A percentile compares a stretch with the other conserved stretches of the same genome.
Conservation (phyloP, 306 rosid species). For the Ormosia semicastrata region DNA sequence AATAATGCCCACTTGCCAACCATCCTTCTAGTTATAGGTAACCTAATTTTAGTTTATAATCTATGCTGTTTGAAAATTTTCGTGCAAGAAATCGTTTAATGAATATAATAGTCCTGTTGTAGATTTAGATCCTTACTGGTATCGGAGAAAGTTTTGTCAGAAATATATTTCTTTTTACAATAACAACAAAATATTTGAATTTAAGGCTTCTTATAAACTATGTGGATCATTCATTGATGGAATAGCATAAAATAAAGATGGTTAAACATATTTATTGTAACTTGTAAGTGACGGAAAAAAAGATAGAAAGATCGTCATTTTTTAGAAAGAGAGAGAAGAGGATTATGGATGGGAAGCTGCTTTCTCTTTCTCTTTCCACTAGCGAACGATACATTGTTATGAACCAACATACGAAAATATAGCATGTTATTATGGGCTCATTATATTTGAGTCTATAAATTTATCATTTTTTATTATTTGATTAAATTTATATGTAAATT, state of each 20-base stretch:
- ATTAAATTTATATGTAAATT: too few species aligned
- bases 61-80: neutral
- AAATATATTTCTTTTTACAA: neutral
- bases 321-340: neutral
- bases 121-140: neutral
- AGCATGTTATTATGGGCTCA: too few species aligned
- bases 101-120: neutral
- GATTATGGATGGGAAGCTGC: neutral
- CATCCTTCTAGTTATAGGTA: neutral
- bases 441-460: too few species aligned
- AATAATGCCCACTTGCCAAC: neutral
- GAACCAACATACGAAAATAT: too few species aligned
- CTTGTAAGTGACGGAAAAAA: too few species aligned
- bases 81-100: neutral
- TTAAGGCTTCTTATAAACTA: too few species aligned
- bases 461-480: too few species aligned
- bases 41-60: neutral
- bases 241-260: neutral
- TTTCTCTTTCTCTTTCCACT: neutral
- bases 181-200: neutral
- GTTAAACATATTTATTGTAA: neutral
- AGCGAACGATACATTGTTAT: neutral
- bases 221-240: too few species aligned
- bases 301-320: neutral
- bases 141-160: neutral